Conservation (phyloP, 202 grass and related monocot genomes). For the Panicum hallii region DNA sequence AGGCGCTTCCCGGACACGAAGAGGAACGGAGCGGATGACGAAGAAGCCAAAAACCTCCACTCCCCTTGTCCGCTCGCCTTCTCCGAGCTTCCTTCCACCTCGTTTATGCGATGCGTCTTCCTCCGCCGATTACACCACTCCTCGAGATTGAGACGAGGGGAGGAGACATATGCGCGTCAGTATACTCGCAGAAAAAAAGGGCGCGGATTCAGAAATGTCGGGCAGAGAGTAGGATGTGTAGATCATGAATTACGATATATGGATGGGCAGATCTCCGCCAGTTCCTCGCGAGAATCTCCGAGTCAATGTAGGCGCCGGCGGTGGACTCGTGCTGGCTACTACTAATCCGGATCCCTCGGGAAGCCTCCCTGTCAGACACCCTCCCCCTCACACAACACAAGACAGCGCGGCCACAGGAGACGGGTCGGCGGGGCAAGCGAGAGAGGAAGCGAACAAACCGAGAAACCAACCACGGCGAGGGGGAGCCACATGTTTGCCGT, state of each 20-base stretch:
- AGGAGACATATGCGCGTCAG: slow-evolving; percentile 32
- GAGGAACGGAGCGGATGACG: background rate
- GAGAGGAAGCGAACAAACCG: background rate
- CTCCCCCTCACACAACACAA: background rate
- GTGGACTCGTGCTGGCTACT: background rate
- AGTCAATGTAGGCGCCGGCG: slow-evolving; percentile 39
- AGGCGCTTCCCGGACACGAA: slow-evolving; percentile 1
- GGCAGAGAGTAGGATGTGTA: background rate
- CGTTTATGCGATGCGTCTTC: background rate
- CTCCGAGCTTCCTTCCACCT: slow-evolving; percentile 22
- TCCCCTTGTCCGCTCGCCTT: background rate
- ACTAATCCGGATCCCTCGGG: slow-evolving; percentile 27
- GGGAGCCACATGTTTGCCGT: slow-evolving; percentile 14
- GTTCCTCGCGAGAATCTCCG: slow-evolving; percentile 2
- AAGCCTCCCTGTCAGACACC: slow-evolving; percentile 4
- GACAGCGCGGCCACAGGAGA: slow-evolving; percentile 4
- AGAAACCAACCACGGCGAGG: slow-evolving; percentile 12
- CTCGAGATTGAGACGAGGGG: slow-evolving; percentile 41
- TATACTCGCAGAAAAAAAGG: slow-evolving; percentile 18
- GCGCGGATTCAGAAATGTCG: background rate
- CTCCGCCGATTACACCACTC: background rate
- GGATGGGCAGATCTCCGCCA: slow-evolving; percentile 16
- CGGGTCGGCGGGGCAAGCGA: background rate
- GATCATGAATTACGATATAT: background rate
- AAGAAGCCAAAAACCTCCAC: background rate